A percentile compares a stretch with the other conserved stretches of the same genome.
phyloP scores from a whole-genome alignment of 495 filamentous ascomycete species.

The Hypoxylon lienhwacheense region DNA sequence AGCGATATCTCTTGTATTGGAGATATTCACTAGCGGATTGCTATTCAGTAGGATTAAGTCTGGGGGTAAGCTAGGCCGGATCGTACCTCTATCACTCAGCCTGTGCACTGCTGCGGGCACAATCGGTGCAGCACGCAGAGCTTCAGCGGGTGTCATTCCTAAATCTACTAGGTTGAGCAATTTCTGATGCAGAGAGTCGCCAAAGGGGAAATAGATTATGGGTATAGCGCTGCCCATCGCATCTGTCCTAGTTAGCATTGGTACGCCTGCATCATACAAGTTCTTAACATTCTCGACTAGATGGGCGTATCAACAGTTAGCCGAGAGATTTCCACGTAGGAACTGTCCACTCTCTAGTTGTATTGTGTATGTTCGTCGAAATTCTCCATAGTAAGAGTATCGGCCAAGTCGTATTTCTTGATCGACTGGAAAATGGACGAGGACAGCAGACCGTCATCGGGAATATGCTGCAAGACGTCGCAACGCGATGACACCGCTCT shows the following conservation, averaged over 20 bases:
- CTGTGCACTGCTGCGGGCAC: constrained; percentile 16
- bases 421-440: constrained; percentile 18
- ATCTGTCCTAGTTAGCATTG: constrained; percentile 44
- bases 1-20: constrained; percentile 38
- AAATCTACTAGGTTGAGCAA: constrained; percentile 30
- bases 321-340: constrained; percentile 11
- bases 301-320: constrained; percentile 27
- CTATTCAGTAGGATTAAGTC: constrained; percentile 47
- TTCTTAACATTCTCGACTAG: constrained; percentile 33
- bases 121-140: constrained; percentile 34
- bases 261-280: constrained; percentile 36
- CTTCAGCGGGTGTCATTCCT: constrained; percentile 33
- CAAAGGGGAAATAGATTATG: constrained; percentile 55
- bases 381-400: constrained; percentile 40
- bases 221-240: constrained; percentile 31
- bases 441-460: constrained; percentile 36
- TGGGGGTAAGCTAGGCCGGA: constrained; percentile 42
- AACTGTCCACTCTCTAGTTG: constrained; percentile 26
- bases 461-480: constrained; percentile 43
- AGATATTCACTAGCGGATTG: constrained; percentile 45
- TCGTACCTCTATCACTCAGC: constrained; percentile 40
- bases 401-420: constrained; percentile 20
- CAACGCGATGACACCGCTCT: constrained; percentile 35
- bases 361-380: constrained; percentile 26
- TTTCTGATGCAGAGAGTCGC: constrained; percentile 34